A percentile compares a stretch with the other conserved stretches of the same genome.
phyloP scores from a whole-genome alignment of 306 rosid genomes.

The Citrullus amarus region DNA sequence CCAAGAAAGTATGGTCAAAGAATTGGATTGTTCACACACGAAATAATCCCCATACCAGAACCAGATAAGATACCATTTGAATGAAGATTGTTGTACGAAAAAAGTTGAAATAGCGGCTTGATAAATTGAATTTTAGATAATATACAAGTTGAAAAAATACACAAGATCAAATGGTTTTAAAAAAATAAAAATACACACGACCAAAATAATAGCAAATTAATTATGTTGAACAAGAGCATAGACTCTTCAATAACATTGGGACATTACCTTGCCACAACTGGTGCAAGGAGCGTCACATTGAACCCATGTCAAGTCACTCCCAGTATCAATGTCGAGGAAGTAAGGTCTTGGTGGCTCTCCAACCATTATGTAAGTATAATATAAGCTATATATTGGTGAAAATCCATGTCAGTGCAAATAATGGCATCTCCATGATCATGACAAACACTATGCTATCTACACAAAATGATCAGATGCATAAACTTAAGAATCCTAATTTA shows the following conservation, averaged over 20 bases:
- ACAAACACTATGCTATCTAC: background rate
- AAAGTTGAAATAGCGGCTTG: background rate
- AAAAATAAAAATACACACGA: no score
- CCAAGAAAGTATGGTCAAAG: background rate
- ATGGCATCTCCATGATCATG: background rate
- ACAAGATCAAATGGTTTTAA: background rate
- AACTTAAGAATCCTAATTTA: background rate
- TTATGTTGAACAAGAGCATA: background rate
- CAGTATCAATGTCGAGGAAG: constrained; percentile 71
- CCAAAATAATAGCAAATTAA: background rate
- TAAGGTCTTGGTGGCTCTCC: constrained; percentile 71
- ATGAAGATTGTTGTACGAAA: background rate
- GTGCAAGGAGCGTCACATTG: constrained; percentile 85
- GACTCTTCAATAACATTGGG: background rate
- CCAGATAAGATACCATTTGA: background rate
- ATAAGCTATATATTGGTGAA: constrained; percentile 32
- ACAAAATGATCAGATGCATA: background rate
- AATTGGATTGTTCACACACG: background rate
- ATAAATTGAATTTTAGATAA: background rate
- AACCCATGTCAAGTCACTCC: constrained; percentile 82
- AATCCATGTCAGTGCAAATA: constrained; percentile 9
- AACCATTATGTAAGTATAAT: constrained; percentile 45
- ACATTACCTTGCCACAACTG: constrained; percentile 67
- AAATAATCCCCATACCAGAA: background rate
- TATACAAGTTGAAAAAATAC: background rate